Conservation (phyloP, 116 monocot genomes). For the Thalassia testudinum region DNA sequence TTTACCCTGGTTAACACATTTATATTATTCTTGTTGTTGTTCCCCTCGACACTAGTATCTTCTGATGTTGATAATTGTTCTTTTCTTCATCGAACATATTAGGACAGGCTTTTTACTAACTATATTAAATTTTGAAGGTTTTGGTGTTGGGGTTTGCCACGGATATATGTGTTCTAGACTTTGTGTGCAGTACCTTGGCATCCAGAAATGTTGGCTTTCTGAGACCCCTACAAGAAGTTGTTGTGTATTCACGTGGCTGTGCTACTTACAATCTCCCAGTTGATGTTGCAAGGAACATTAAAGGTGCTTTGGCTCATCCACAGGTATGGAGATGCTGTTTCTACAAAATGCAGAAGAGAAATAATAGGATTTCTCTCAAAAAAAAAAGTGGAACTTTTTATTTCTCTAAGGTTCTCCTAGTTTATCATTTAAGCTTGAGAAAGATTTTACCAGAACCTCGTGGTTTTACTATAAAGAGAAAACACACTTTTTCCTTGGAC, state of each 20-base stretch:
- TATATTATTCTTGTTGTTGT: too few relatives aligned
- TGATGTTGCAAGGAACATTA: constrained; percentile 41
- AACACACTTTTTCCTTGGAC: too few relatives aligned
- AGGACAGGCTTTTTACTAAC: too few relatives aligned
- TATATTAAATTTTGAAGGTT: constrained; percentile 23
- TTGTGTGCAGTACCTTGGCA: constrained; percentile 43
- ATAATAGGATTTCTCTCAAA: too few relatives aligned
- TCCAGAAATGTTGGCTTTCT: constrained; percentile 64
- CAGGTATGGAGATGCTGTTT: constrained; percentile 30
- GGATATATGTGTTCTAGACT: constrained; percentile 82
- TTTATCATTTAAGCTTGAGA: too few relatives aligned
- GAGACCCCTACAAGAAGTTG: constrained; percentile 70
- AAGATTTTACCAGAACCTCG: too few relatives aligned
- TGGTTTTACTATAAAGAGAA: too few relatives aligned
- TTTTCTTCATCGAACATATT: background rate
- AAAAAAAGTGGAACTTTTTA: too few relatives aligned
- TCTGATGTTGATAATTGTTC: background rate
- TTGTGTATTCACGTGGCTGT: constrained; percentile 79
- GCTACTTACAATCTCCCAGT: constrained; percentile 71
- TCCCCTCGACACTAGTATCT: background rate
- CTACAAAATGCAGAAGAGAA: background rate
- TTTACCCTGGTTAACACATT: too few relatives aligned
- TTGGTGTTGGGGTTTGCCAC: constrained; percentile 88
- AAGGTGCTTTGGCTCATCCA: constrained; percentile 59
- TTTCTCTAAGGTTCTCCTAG: too few relatives aligned